Percentiles rank a stretch among this genome's conserved stretches.
phyloP scores from a whole-genome alignment of 192 early-diverging fungal genomes.

The Dissophora globulifera region DNA sequence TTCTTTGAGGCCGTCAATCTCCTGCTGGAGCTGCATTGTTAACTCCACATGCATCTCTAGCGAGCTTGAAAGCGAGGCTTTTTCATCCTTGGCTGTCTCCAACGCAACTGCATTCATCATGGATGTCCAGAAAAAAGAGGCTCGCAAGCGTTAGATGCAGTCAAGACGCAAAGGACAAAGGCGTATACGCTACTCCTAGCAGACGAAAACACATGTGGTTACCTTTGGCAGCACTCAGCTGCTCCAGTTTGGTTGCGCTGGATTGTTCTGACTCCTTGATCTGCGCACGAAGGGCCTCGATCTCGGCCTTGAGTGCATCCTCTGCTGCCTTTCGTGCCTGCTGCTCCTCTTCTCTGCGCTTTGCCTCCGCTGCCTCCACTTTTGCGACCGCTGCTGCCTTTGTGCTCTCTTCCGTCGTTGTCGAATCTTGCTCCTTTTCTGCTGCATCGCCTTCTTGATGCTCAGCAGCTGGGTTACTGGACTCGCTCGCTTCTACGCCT shows the following conservation, averaged over 20 bases:
- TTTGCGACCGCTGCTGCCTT: not conserved
- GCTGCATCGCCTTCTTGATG: not conserved
- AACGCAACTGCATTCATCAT: slow-evolving; percentile 14
- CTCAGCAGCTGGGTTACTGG: not conserved
- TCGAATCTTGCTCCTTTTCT: too few species aligned
- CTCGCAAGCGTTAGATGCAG: not conserved
- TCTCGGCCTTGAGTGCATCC: slow-evolving; percentile 23
- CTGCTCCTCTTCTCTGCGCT: slow-evolving; percentile 31
- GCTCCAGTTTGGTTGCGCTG: slow-evolving; percentile 8
- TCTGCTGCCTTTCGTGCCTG: slow-evolving; percentile 30
- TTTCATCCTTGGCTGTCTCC: slow-evolving; percentile 36
- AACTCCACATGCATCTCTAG: slow-evolving; percentile 43
- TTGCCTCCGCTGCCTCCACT: slow-evolving; percentile 19
- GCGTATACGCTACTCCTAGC: not conserved
- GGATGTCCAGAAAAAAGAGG: too few species aligned
- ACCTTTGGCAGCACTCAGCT: slow-evolving; percentile 53
- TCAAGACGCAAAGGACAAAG: not conserved
- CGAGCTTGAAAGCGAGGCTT: slow-evolving; percentile 28
- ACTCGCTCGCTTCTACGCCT: not conserved
- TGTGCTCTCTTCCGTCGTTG: too few species aligned
- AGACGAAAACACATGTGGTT: not conserved
- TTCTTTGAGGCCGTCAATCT: slow-evolving; percentile 19
- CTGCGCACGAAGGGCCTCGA: slow-evolving; percentile 28
- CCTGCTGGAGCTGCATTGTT: slow-evolving; percentile 44
- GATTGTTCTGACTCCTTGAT: slow-evolving; percentile 12